Evolutionary conservation across 2,329 filamentous ascomycete species (phyloP).

Genomic region (Sporothrix humicola): DNA sequence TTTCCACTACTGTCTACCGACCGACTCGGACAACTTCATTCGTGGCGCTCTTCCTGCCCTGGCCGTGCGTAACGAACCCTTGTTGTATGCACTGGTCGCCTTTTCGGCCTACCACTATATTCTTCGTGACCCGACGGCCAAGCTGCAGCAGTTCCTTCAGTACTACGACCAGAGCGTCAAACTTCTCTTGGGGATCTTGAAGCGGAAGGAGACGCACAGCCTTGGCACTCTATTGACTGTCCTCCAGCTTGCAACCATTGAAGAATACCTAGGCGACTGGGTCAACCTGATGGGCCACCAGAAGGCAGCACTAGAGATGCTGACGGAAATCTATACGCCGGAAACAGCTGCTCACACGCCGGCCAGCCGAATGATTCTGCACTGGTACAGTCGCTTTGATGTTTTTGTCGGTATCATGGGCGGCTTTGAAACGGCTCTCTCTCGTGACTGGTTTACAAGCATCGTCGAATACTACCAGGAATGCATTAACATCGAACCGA

Average conservation of each 20-base stretch:
- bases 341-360: slow-evolving; percentile 74
- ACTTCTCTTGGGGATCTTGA: slow-evolving; percentile 72
- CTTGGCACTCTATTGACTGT: slow-evolving; percentile 83
- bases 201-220: slow-evolving; percentile 71
- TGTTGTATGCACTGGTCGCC: slow-evolving; percentile 84
- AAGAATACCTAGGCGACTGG: slow-evolving; percentile 98
- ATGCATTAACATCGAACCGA: slow-evolving; percentile 64
- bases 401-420: slow-evolving; percentile 83
- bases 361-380: slow-evolving; percentile 73
- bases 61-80: slow-evolving; percentile 74
- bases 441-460: slow-evolving; percentile 76
- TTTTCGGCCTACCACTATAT: slow-evolving; percentile 89
- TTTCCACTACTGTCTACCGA: slow-evolving; percentile 81
- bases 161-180: slow-evolving; percentile 91
- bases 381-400: slow-evolving; percentile 93
- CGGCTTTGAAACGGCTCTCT: slow-evolving; percentile 74
- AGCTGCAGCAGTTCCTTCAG: slow-evolving; percentile 79
- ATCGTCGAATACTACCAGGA: slow-evolving; percentile 67
- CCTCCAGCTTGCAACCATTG: slow-evolving; percentile 88
- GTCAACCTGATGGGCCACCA: slow-evolving; percentile 92
- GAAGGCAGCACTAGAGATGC: slow-evolving; percentile 81
- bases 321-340: slow-evolving; percentile 78
- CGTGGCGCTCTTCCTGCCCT: slow-evolving; percentile 71
- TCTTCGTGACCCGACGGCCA: slow-evolving; percentile 70
- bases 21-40: slow-evolving; percentile 75